Conservation (phyloP, 805 yeast genomes). For the Peterozyma toletana region DNA sequence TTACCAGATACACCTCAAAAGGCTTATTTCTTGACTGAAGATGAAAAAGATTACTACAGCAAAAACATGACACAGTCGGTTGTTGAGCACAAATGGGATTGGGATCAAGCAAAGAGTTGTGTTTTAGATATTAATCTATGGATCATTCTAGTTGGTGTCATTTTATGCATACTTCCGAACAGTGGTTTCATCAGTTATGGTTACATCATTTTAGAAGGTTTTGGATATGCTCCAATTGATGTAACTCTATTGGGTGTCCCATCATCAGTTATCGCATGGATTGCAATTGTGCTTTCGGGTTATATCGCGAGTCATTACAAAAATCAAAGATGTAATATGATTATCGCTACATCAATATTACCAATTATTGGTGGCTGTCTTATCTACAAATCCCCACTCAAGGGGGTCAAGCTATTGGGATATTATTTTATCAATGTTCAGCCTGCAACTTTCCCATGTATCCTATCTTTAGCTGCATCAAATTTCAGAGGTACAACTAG, state of each 20-base stretch:
- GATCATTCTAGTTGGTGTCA: constrained; percentile 13
- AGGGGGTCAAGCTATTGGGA: constrained; percentile 6
- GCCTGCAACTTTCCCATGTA: constrained; percentile 11
- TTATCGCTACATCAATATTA: constrained; percentile 12
- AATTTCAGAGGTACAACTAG: constrained; percentile 13
- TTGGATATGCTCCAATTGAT: constrained; percentile 13
- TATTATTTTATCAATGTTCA: constrained; percentile 6
- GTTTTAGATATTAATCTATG: constrained; percentile 8
- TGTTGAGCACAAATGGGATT: constrained; percentile 19
- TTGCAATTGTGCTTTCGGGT: constrained; percentile 13
- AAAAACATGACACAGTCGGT: constrained; percentile 18
- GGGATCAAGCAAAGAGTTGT: constrained; percentile 1
- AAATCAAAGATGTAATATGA: constrained; percentile 11
- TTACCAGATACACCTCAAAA: constrained; percentile 22
- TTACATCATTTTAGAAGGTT: constrained; percentile 11
- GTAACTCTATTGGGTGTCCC: constrained; percentile 20
- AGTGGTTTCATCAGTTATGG: constrained; percentile 17
- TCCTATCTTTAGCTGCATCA: constrained; percentile 19
- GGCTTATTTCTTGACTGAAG: constrained; percentile 30
- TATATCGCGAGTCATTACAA: constrained; percentile 14
- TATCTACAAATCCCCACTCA: constrained; percentile 10
- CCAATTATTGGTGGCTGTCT: constrained; percentile 17
- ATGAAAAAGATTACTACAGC: constrained; percentile 23
- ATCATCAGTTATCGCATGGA: constrained; percentile 24
- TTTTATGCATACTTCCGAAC: constrained; percentile 1